phyloP scores from a whole-genome alignment of 2,329 filamentous ascomycete species.

The Monilinia fructicola region DNA sequence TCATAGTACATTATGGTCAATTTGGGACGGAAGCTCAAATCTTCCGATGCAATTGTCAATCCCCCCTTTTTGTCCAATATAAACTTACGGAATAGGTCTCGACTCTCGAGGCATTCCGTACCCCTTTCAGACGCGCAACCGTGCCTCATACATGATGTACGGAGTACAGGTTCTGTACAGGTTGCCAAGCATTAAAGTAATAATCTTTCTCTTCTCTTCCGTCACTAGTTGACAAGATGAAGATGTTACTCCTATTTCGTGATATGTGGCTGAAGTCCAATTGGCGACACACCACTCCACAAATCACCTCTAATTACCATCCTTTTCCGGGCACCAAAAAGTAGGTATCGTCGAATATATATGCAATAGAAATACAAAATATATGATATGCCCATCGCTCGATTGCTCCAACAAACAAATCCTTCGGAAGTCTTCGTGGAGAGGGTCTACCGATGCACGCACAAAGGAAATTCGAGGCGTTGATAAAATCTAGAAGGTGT shows the following conservation, averaged over 20 bases:
- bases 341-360: background rate
- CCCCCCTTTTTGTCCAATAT: conserved; percentile 1
- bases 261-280: background rate
- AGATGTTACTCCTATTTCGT: background rate
- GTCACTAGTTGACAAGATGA: background rate
- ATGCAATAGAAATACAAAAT: background rate
- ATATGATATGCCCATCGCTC: background rate
- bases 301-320: background rate
- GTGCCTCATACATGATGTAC: background rate
- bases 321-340: background rate
- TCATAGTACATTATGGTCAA: background rate
- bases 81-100: background rate
- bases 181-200: background rate
- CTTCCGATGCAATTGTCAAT: background rate
- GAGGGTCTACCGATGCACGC: background rate
- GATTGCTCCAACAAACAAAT: background rate
- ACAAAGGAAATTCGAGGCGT: background rate
- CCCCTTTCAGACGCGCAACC: background rate
- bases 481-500: background rate
- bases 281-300: background rate
- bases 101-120: background rate
- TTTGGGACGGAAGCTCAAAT: background rate
- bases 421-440: background rate
- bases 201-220: background rate
- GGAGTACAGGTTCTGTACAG: background rate